Percentiles rank a stretch among this genome's conserved stretches.
Evolutionary conservation across 345 rosid genomes (phyloP).

Genomic region (Salix viminalis): DNA sequence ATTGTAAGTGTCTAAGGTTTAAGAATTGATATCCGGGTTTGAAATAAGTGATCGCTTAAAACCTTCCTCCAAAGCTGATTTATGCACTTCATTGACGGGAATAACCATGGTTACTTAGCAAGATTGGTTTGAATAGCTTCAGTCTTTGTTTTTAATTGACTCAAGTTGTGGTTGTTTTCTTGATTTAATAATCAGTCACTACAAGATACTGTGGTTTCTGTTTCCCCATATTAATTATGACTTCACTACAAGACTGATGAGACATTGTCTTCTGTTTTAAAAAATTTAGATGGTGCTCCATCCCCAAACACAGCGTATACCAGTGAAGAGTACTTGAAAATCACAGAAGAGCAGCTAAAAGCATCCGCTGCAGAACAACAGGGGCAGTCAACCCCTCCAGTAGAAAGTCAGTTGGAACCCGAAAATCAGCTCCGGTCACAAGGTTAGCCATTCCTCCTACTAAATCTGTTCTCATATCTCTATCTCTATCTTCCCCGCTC

Average conservation of each 20-base stretch:
- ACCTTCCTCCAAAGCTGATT: not conserved
- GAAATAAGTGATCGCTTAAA: not conserved
- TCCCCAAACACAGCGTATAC: slow-evolving; percentile 54
- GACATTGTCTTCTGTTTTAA: slow-evolving; percentile 4
- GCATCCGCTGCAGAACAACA: slow-evolving; percentile 40
- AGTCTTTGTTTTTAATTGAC: not conserved
- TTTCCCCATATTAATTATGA: not conserved
- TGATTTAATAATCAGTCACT: not conserved
- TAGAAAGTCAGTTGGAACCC: slow-evolving; percentile 35
- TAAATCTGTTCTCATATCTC: not conserved
- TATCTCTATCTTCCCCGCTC: not conserved
- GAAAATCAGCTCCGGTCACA: slow-evolving; percentile 34
- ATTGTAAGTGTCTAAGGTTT: not conserved
- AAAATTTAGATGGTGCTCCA: slow-evolving; percentile 51
- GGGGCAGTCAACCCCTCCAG: slow-evolving; percentile 25
- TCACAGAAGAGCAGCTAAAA: slow-evolving; percentile 82
- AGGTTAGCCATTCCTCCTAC: slow-evolving; percentile 20
- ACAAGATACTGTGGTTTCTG: not conserved
- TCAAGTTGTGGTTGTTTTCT: not conserved
- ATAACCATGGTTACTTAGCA: not conserved
- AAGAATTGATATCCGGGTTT: not conserved
- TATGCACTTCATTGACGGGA: not conserved
- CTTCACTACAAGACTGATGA: not conserved
- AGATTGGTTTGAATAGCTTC: not conserved
- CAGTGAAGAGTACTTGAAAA: slow-evolving; percentile 66